Percentiles rank a stretch among this genome's conserved stretches.
These are phyloP conservation scores for Cordyceps fumosorosea DNA, from an alignment of 2,329 filamentous ascomycete genomes.

Conservation along the genomic window DNA sequence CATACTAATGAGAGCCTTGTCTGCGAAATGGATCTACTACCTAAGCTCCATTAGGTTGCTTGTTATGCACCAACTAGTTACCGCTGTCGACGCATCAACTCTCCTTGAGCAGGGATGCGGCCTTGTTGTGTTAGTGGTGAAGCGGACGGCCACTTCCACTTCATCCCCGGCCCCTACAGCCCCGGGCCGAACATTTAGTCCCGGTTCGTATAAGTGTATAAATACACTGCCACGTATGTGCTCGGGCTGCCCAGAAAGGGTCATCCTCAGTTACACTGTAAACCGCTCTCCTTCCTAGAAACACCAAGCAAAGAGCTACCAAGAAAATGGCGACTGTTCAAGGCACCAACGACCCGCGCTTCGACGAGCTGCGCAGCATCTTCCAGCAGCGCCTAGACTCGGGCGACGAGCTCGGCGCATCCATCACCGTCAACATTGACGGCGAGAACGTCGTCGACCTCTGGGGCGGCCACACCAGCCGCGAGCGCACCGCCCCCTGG, in stretches of 20 bases:
- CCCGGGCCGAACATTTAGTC: background rate
- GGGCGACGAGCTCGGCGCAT: slow-evolving; percentile 38
- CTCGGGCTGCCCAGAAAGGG: background rate
- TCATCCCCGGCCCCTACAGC: too few species aligned
- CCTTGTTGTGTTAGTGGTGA: too few species aligned
- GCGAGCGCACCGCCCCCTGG: slow-evolving; percentile 27
- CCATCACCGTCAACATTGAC: slow-evolving; percentile 33
- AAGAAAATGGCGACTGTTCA: slow-evolving; percentile 21
- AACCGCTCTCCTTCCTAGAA: background rate
- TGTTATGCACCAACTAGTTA: background rate
- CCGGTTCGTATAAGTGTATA: background rate
- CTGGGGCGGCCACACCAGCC: slow-evolving; percentile 35
- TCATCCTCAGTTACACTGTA: background rate
- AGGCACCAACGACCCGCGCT: slow-evolving; percentile 31
- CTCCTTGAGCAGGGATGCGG: background rate
- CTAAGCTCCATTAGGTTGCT: background rate
- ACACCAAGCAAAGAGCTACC: background rate
- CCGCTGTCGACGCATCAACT: background rate
- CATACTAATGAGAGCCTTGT: too few species aligned
- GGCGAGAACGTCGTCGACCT: slow-evolving; percentile 37
- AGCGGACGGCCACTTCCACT: too few species aligned
- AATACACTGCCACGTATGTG: background rate
- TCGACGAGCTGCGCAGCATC: slow-evolving; percentile 27
- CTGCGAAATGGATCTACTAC: background rate
- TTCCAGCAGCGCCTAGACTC: slow-evolving; percentile 29